Conservation (phyloP, 768 basidiomycete species). For the Mycena amicta region DNA sequence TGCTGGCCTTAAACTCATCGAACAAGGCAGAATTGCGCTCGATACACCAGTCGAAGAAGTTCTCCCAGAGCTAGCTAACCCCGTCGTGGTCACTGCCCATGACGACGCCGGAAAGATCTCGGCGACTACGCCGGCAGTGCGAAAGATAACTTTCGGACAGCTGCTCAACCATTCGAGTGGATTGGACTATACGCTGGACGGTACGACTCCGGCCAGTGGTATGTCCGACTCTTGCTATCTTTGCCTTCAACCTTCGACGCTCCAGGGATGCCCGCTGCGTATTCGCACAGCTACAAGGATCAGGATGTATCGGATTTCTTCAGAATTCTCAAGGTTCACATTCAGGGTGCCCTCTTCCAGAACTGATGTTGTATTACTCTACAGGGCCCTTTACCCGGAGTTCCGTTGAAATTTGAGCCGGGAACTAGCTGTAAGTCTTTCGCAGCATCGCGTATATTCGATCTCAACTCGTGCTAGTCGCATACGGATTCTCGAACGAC, state of each 20-base stretch:
- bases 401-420: conserved; percentile 33
- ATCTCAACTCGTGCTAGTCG: conserved; percentile 14
- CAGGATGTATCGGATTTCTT: conserved; percentile 4
- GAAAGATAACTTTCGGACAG: background rate
- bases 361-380: background rate
- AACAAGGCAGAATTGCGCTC: conserved; percentile 1
- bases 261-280: background rate
- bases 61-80: background rate
- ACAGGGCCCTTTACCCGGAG: conserved; percentile 28
- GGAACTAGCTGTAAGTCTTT: conserved; percentile 29
- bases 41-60: background rate
- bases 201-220: background rate
- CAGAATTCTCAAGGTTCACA: conserved; percentile 9
- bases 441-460: background rate
- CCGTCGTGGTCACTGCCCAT: background rate
- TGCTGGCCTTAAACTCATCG: background rate
- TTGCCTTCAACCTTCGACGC: background rate
- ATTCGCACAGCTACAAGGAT: conserved; percentile 3
- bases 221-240: background rate
- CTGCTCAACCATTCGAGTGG: conserved; percentile 1
- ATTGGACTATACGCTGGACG: background rate
- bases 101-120: background rate
- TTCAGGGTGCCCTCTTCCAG: no score
- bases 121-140: background rate
- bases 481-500: conserved; percentile 29